Percentiles rank a stretch among this genome's conserved stretches.
These are phyloP conservation scores for Cyclotella kingstonii DNA, from an alignment of 108 stramenopile genomes.

Conservation along the genomic window DNA sequence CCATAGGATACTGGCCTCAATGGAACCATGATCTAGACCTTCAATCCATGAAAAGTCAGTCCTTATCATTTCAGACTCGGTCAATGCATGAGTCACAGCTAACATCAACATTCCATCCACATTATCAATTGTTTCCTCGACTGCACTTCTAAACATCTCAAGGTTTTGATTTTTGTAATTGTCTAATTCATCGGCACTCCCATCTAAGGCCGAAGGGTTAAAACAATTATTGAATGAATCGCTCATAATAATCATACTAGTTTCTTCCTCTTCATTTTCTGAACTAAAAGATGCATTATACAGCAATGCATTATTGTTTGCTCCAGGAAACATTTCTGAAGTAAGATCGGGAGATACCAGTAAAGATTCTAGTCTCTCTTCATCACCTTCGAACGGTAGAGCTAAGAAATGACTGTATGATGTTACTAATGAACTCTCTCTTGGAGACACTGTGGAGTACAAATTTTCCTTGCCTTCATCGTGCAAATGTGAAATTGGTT, in stretches of 20 bases:
- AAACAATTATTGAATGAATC: slow-evolving; percentile 35
- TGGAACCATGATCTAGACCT: slow-evolving; percentile 16
- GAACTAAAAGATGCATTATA: slow-evolving; percentile 31
- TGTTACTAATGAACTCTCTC: background rate
- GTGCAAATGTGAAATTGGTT: background rate
- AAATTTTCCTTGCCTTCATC: background rate
- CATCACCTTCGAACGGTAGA: background rate
- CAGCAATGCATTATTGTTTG: background rate
- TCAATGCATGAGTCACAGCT: slow-evolving; percentile 70
- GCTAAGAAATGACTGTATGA: background rate
- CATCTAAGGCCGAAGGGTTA: slow-evolving; percentile 20
- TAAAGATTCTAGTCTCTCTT: slow-evolving; percentile 1
- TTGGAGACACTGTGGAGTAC: background rate
- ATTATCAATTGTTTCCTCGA: slow-evolving; percentile 59
- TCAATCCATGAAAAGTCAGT: slow-evolving; percentile 18
- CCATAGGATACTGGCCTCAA: slow-evolving; percentile 71
- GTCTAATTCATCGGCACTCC: slow-evolving; percentile 69
- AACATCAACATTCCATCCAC: slow-evolving; percentile 84
- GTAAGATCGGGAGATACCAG: background rate
- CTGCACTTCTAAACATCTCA: slow-evolving; percentile 65
- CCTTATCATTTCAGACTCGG: slow-evolving; percentile 62
- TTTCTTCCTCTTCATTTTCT: slow-evolving; percentile 35
- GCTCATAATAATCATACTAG: background rate
- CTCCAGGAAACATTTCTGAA: slow-evolving; percentile 7
- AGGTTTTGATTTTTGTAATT: slow-evolving; percentile 78